phyloP scores from a whole-genome alignment of 2,329 filamentous ascomycete species.

The Aspergillus pseudoglaucus region DNA sequence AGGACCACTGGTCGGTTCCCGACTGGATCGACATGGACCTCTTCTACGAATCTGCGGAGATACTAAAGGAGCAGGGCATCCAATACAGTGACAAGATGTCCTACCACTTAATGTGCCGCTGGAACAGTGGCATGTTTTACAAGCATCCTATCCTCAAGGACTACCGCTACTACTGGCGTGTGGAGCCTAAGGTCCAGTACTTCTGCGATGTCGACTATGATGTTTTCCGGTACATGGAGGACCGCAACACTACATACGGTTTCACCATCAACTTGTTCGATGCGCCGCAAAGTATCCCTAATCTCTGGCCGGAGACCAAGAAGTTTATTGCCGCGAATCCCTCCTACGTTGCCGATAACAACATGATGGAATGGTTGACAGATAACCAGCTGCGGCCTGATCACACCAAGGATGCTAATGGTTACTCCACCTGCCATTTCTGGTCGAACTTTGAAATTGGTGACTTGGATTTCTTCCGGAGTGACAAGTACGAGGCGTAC shows the following conservation, averaged over 20 bases:
- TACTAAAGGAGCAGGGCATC: conserved; percentile 75
- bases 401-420: conserved; percentile 73
- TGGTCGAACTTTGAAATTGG: conserved; percentile 99
- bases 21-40: conserved; percentile 87
- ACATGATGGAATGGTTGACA: conserved; percentile 79
- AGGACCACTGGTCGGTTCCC: conserved; percentile 88
- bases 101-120: conserved; percentile 98
- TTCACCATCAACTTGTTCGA: conserved; percentile 98
- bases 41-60: conserved; percentile 74
- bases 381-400: conserved; percentile 71
- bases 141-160: conserved; percentile 81
- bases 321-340: conserved; percentile 85
- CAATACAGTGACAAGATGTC: conserved; percentile 85
- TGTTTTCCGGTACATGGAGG: conserved; percentile 95
- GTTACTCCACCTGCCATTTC: conserved; percentile 97
- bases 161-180: conserved; percentile 92
- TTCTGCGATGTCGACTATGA: conserved; percentile 99
- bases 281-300: conserved; percentile 74
- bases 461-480: conserved; percentile 87
- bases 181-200: conserved; percentile 97
- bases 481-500: conserved; percentile 86
- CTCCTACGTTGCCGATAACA: conserved; percentile 73
- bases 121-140: conserved; percentile 98
- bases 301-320: conserved; percentile 89
- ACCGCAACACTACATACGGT: conserved; percentile 97